phyloP scores from a whole-genome alignment of 306 rosid genomes.

The Arachis stenosperma region DNA sequence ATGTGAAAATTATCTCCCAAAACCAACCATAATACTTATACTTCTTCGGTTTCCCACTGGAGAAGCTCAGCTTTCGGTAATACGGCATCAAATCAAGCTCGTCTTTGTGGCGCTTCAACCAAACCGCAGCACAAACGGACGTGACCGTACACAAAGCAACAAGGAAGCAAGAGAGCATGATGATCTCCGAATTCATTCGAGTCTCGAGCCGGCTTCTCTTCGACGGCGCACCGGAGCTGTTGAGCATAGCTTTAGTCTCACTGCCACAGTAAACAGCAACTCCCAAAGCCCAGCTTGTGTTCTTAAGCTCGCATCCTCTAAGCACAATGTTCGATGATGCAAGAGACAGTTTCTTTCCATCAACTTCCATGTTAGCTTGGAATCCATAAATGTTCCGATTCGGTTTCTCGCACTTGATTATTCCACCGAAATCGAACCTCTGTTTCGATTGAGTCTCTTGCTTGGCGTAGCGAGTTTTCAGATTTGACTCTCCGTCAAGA shows the following conservation, averaged over 20 bases:
- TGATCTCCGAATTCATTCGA: conserved; percentile 82
- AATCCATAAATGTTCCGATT: conserved; percentile 93
- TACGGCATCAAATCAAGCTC: conserved; percentile 63
- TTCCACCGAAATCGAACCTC: conserved; percentile 50
- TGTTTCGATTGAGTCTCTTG: conserved; percentile 79
- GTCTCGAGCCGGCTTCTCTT: conserved; percentile 94
- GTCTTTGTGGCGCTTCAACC: conserved; percentile 65
- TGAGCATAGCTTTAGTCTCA: conserved; percentile 92
- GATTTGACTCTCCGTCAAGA: conserved; percentile 91
- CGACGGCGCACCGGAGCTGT: conserved; percentile 93
- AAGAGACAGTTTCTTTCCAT: conserved; percentile 76
- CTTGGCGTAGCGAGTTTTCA: conserved; percentile 90
- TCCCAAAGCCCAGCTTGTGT: conserved; percentile 89
- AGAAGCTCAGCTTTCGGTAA: conserved; percentile 64
- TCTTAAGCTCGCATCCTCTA: conserved; percentile 92
- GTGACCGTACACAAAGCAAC: conserved; percentile 65
- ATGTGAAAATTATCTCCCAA: conserved; percentile 72
- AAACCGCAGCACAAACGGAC: conserved; percentile 76
- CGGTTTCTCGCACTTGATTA: conserved; percentile 88
- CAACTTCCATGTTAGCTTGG: conserved; percentile 79
- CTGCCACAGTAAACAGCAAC: conserved; percentile 84
- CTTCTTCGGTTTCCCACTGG: conserved; percentile 33
- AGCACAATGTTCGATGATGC: conserved; percentile 90
- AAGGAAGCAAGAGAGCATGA: conserved; percentile 73
- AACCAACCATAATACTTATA: conserved; percentile 84